Evolutionary conservation across 306 rosid genomes (phyloP).

Genomic region (Psophocarpus tetragonolobus): DNA sequence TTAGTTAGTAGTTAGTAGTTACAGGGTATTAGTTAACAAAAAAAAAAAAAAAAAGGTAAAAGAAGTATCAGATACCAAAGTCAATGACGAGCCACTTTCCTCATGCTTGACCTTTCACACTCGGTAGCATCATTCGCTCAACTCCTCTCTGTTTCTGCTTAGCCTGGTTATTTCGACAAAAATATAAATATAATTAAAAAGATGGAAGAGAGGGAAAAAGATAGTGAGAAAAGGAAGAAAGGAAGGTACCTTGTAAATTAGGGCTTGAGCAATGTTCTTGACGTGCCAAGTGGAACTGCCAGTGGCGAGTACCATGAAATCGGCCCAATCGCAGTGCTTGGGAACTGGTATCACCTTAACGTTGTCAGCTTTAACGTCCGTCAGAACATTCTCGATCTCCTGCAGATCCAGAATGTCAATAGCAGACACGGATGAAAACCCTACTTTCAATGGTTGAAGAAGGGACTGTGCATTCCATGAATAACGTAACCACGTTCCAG

Average conservation of each 20-base stretch:
- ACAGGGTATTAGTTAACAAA: constrained; percentile 20
- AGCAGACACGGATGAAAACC: constrained; percentile 40
- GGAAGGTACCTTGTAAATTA: constrained; percentile 71
- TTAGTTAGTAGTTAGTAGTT: too few relatives aligned
- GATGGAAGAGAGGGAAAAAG: background rate
- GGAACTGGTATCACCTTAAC: constrained; percentile 68
- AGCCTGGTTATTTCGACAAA: constrained; percentile 46
- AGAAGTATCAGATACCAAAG: constrained; percentile 61
- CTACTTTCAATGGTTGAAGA: constrained; percentile 49
- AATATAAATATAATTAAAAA: background rate
- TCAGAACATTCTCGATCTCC: constrained; percentile 80
- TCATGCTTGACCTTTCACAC: constrained; percentile 82
- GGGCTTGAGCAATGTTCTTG: constrained; percentile 94
- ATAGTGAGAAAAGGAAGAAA: background rate
- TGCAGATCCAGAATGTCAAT: constrained; percentile 50
- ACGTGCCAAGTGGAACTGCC: constrained; percentile 95
- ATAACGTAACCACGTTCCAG: constrained; percentile 18
- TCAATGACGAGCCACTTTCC: constrained; percentile 96
- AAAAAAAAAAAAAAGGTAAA: background rate
- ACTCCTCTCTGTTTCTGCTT: constrained; percentile 92
- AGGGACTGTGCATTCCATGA: background rate
- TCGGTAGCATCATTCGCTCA: constrained; percentile 63
- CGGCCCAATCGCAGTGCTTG: constrained; percentile 71
- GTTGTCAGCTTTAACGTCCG: constrained; percentile 81
- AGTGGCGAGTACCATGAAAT: constrained; percentile 86